Evolutionary conservation across 2,329 filamentous ascomycete genomes (phyloP), one percentile per base, ranked within the genome.

Genomic region (Macrophomina phaseolina): DNA sequence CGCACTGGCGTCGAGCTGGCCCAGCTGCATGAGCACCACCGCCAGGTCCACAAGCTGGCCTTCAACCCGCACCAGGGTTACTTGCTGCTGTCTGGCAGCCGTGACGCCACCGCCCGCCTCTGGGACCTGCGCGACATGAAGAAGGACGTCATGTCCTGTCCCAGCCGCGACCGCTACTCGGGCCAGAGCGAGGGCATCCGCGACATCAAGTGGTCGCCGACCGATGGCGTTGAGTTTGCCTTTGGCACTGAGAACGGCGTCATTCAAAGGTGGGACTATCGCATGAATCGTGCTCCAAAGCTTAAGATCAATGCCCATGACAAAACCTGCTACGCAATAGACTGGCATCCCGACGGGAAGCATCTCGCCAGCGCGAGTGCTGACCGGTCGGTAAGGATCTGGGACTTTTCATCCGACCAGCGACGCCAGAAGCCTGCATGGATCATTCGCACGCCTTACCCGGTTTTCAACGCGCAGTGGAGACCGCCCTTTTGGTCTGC

Each of bases 301-400:
- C 78, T 89, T 70, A 86, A 85, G 70, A 86, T 90, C 66, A 84
- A 85, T 40, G 88, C 87, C 51, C 88, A 90, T 73, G 84, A 87
- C 70, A 84, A 83, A 68, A 82, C 81, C 4, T 90, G 87, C 77
- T 87, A 84, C 68, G 82, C 86, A 5, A 83, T 90, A 42, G 88
- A 90, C 73, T 90, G 87, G 87, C 88, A 90, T 72, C 88, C 88
- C 1, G 87, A 90, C 71, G 88, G 88, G 6, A 89, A 85, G 72
- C 86, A 90, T 73, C 78, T 90, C 9, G 82, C 87, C 64, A 89
- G 86, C 70, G 87, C 86, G n/a, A 83, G 88, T 63, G 81, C 84
- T 28, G 88, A 90, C 74, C 86, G 85, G 67, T 85, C 85, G 36
- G 83, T 90, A 69, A 86, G 86, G 73, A 83, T 90, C 34, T 90